Base-by-base conservation (phyloP, 441 rosid genomes). In the Bocquillonia castaneifolia region DNA sequence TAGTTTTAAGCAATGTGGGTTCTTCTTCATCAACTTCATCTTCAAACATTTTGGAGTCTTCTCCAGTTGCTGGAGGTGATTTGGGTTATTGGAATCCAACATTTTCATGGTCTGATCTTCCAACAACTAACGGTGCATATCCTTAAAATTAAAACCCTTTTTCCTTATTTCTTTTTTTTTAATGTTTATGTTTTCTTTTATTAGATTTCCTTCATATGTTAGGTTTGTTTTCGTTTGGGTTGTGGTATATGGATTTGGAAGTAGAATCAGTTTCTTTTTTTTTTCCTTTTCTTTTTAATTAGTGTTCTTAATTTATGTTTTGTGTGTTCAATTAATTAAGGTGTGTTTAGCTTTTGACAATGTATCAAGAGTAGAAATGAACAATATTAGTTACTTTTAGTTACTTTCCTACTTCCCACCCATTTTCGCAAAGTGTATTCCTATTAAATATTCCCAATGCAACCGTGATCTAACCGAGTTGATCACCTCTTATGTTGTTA, bases 21-120 rank as follows among this genome's bases (percentile, higher is more conserved):
- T 73, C 80, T 28, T 59, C 81, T 8, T 64, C 78, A 28, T 50
- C 81, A 23, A 59, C 87, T 5, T 14, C 82, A 15, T 62, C 85
- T 50, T 60, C 85, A 28, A 68, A 82, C 23, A 77, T 78, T 63
- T 71, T 83, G 77, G 88, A 80, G 74, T 76, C 88, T 6, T 80
- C 82, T 72, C 86, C 85, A 3, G 76, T 77, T 23, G 82, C 79
- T 26, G 80, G 79, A 47, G 84, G 80, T 50, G 86, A 80, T 26
- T 54, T 83, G 70, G 82, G 86, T 29, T 84, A 72, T 75, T 86
- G 89, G 91, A 86, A 84, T 79, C 84, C 88, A 13, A 72, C 74
- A n/a, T 75, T 83, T 60, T 81, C 85, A 22, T 81, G 90, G 89
- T 77, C 86, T 31, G 88, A 84, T 82, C 91, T 84, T 69, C 83